Evolutionary conservation across 2,329 filamentous ascomycete species (phyloP).

Genomic region (Colletotrichum orbiculare): DNA sequence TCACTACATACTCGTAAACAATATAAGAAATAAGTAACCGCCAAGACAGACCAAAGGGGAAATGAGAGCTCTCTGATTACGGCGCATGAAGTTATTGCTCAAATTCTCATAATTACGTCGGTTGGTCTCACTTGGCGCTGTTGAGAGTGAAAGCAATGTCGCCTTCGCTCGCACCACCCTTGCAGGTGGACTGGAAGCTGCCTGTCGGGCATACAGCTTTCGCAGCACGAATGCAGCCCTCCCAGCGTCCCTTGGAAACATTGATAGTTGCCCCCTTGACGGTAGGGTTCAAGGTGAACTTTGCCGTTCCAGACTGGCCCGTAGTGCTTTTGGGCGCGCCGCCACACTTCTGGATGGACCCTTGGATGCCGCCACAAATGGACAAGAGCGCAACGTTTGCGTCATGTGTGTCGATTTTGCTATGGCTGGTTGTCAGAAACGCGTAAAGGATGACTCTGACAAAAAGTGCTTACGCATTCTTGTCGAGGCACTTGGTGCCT

Average conservation of each 20-base stretch:
- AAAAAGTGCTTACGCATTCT: constrained; percentile 8
- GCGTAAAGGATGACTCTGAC: fast-evolving
- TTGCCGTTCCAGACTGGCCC: constrained; percentile 58
- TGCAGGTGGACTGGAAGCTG: constrained; percentile 57
- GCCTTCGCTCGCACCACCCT: constrained; percentile 58
- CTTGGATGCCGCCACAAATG: constrained; percentile 64
- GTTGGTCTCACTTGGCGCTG: too few species aligned
- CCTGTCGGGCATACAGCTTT: constrained; percentile 61
- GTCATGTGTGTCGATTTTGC: constrained; percentile 59
- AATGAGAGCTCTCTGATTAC: too few species aligned
- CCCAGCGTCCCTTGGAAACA: constrained; percentile 64
- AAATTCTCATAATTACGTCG: too few species aligned
- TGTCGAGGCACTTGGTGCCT: constrained; percentile 19
- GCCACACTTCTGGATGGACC: constrained; percentile 54
- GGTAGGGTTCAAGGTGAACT: constrained; percentile 57
- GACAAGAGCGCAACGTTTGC: constrained; percentile 57
- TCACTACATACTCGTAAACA: too few species aligned
- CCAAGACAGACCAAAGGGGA: too few species aligned
- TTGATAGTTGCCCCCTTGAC: constrained; percentile 59
- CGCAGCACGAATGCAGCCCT: constrained; percentile 64
- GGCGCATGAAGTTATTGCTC: too few species aligned
- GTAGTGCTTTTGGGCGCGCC: constrained; percentile 55
- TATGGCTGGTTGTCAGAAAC: constrained; percentile 12
- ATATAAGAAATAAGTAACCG: fast-evolving
- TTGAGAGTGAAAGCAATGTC: constrained; percentile 55